Conservation (phyloP, 2,329 filamentous ascomycete genomes). For the Ophiocordyceps sinensis region DNA sequence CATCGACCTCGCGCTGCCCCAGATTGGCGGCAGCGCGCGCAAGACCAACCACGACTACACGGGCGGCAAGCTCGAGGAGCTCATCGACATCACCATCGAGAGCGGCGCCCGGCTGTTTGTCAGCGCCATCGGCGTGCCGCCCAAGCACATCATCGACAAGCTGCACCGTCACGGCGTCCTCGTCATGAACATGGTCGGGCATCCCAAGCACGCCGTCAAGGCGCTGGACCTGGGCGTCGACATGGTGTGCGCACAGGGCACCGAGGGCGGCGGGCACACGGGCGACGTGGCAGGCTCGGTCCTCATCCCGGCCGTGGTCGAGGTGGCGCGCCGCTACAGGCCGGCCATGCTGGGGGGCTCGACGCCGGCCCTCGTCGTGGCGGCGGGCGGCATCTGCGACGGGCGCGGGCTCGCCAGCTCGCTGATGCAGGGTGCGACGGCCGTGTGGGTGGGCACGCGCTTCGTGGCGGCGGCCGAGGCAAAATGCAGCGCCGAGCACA, state of each 20-base stretch:
- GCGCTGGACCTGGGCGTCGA: conserved; percentile 78
- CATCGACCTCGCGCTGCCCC: conserved; percentile 80
- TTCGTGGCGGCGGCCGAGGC: conserved; percentile 80
- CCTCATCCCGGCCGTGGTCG: conserved; percentile 73
- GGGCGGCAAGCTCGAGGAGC: conserved; percentile 69
- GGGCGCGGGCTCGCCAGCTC: conserved; percentile 67
- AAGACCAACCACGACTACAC: conserved; percentile 97
- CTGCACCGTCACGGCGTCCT: conserved; percentile 69
- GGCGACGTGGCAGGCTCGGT: conserved; percentile 78
- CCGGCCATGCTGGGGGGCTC: conserved; percentile 55
- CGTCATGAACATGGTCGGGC: conserved; percentile 96
- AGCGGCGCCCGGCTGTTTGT: conserved; percentile 80
- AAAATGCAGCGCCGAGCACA: conserved; percentile 67
- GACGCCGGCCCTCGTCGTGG: conserved; percentile 60
- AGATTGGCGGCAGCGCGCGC: conserved; percentile 69
- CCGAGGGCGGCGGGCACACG: conserved; percentile 87
- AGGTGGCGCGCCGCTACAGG: conserved; percentile 60
- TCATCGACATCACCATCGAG: conserved; percentile 75
- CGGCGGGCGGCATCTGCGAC: conserved; percentile 76
- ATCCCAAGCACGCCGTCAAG: conserved; percentile 82
- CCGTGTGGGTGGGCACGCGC: conserved; percentile 88
- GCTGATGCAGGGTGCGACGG: conserved; percentile 75
- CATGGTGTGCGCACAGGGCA: conserved; percentile 82
- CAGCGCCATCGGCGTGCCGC: conserved; percentile 76
- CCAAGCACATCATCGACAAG: conserved; percentile 53